Evolutionary conservation across 2,329 filamentous ascomycete genomes (phyloP).

Genomic region (Emergomyces africanus): DNA sequence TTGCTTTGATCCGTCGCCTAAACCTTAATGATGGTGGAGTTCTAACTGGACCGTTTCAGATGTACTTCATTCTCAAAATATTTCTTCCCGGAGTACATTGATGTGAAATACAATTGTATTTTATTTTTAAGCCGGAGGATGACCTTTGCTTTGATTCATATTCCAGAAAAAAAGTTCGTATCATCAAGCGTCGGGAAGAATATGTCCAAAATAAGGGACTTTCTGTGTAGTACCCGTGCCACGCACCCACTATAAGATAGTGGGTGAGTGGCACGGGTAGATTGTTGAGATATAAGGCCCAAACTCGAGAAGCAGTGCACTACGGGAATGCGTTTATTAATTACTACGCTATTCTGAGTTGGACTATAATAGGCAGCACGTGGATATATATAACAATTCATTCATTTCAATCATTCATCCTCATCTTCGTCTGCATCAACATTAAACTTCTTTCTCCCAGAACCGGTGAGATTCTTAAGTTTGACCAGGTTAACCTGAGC

Average conservation of each 20-base stretch:
- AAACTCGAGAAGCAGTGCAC: not conserved
- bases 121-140: not conserved
- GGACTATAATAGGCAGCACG: not conserved
- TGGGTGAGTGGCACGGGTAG: no score
- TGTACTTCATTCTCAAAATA: not conserved
- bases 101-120: no score
- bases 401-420: not conserved
- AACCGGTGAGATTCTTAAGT: constrained; percentile 73
- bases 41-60: no score
- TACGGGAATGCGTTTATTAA: not conserved
- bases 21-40: no score
- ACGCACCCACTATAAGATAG: no score
- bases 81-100: not conserved
- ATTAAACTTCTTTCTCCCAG: constrained; percentile 75
- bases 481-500: constrained; percentile 83
- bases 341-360: not conserved
- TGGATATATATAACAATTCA: not conserved
- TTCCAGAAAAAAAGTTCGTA: not conserved
- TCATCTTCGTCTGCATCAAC: constrained; percentile 57
- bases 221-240: no score
- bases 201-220: no score
- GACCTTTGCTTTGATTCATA: not conserved
- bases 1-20: no score
- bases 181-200: not conserved
- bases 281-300: not conserved